Base-by-base conservation (phyloP, 768 basidiomycete species). In the Trametes cubensis region DNA sequence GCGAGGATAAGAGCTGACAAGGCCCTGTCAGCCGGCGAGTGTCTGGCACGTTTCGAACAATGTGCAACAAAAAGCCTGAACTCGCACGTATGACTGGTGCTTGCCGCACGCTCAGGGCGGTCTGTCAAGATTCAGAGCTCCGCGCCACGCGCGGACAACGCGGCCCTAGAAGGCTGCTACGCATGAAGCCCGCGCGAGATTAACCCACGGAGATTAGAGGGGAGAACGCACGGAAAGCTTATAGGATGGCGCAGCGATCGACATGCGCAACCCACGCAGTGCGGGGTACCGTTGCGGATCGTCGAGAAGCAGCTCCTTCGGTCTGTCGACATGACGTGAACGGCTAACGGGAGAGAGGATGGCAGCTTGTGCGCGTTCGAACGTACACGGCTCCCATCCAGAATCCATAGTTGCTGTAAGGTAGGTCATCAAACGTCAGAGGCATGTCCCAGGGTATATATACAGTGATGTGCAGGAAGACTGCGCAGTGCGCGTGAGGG, bases 251-350 rank as follows among this genome's bases (percentile, higher is more conserved):
- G 17, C 59, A 53, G 44, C 52, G 61, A 47, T 52, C 61, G 61
- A 38, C 61, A 53, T 46, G 61, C 49, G 55, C 50, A 21, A 21
- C 34, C 30, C 55, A 52, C 55, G 61, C 44, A 45, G n/a, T 57
- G 55, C 8, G 55, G 55, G 44, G 28, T 18, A 40, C 6, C n/a
- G 20, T 7, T 34, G 42, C 28, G 20, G 44, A 34, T 38, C 14
- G 21, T 20, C 30, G n/a, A 34, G 23, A 39, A n/a, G 39, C 21
- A 3, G 34, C n/a, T n/a, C 18, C 26, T 17, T 50, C 15, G n/a
- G 51, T 18, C 15, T n/a, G 18, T 6, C 34, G 11, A 6, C 11
- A 41, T 40, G 40, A 23, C 8, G 15, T 7, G 10, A 2, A 34
- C 34, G 34, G 34, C 34, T 34, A 34, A 34, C 34, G 34, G 34